Conservation (phyloP, 495 filamentous ascomycete species). For the Trichoderma reesei region DNA sequence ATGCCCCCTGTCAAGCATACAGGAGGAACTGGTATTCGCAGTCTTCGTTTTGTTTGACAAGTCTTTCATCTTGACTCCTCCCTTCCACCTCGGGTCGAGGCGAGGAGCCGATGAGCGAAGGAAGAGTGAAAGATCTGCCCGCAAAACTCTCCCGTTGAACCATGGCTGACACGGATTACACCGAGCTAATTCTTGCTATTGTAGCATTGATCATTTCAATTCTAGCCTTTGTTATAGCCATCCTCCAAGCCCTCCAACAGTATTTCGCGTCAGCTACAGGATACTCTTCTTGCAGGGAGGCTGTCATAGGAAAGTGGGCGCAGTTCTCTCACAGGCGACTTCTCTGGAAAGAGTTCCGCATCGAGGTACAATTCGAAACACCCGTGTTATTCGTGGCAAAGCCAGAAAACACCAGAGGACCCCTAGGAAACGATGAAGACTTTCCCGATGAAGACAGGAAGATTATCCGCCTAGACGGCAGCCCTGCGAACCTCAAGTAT, state of each 20-base stretch:
- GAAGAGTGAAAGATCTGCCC: no score
- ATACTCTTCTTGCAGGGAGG: constrained; percentile 18
- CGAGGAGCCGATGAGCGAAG: no score
- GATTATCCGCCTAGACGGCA: constrained; percentile 24
- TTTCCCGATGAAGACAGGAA: constrained; percentile 9
- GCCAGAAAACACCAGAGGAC: constrained; percentile 20
- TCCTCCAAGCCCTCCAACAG: constrained; percentile 27
- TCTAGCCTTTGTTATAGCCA: constrained; percentile 24
- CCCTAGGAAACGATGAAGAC: constrained; percentile 13
- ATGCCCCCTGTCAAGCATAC: no score
- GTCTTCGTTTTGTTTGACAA: no score
- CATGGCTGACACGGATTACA: neutral
- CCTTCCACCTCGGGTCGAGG: no score
- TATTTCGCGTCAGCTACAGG: constrained; percentile 32
- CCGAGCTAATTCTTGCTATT: constrained; percentile 8
- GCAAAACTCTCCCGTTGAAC: no score
- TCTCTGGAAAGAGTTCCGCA: constrained; percentile 22
- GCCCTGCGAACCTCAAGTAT: constrained; percentile 17
- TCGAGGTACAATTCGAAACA: constrained; percentile 28
- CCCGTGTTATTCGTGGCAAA: constrained; percentile 25
- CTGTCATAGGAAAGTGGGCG: constrained; percentile 26
- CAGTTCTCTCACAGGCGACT: constrained; percentile 23
- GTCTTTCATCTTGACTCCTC: no score
- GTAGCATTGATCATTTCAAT: constrained; percentile 26
- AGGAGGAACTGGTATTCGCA: no score